A percentile compares a stretch with the other conserved stretches of the same genome.
phyloP scores from a whole-genome alignment of 1,284 basidiomycete genomes.

The Austroboletus niveus region DNA sequence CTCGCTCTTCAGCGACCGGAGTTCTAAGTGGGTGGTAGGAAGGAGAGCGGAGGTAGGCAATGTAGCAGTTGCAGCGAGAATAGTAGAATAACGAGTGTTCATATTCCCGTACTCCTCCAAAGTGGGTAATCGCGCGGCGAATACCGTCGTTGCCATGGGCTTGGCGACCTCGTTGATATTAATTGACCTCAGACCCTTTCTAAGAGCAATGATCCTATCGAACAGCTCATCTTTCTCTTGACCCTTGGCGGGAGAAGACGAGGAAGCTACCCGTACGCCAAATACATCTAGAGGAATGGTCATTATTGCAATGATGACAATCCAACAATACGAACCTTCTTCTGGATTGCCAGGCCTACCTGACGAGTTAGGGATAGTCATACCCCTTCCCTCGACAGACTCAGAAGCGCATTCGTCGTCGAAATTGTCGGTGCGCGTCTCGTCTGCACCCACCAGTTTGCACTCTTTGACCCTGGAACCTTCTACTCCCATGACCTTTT shows the following conservation, averaged over 20 bases:
- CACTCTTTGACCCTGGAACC: background rate
- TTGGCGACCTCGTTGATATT: conserved; percentile 55
- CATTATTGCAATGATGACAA: conserved; percentile 2
- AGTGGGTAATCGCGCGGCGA: conserved; percentile 51
- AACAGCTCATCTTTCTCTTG: conserved; percentile 40
- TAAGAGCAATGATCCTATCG: conserved; percentile 42
- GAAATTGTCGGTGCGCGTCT: conserved; percentile 4
- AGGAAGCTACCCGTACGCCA: conserved; percentile 40
- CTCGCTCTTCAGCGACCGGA: conserved; percentile 60
- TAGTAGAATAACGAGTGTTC: conserved; percentile 42
- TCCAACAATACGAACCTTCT: conserved; percentile 26
- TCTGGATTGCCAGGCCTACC: conserved; percentile 1
- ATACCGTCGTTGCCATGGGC: conserved; percentile 36
- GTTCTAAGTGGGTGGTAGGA: conserved; percentile 48
- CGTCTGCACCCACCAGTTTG: conserved; percentile 16
- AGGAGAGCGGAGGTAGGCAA: conserved; percentile 47
- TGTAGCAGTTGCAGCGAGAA: conserved; percentile 45
- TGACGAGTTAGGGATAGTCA: background rate
- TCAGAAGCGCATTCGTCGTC: background rate
- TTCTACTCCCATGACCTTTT: conserved; percentile 23
- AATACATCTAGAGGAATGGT: conserved; percentile 51
- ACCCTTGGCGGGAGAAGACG: conserved; percentile 31
- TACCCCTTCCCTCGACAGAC: conserved; percentile 1
- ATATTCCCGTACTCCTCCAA: conserved; percentile 45
- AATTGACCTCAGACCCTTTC: conserved; percentile 60